A percentile compares a stretch with the other conserved stretches of the same genome.
Conservation (phyloP, 2,329 filamentous ascomycete genomes). For the Erysiphe pulchra region DNA sequence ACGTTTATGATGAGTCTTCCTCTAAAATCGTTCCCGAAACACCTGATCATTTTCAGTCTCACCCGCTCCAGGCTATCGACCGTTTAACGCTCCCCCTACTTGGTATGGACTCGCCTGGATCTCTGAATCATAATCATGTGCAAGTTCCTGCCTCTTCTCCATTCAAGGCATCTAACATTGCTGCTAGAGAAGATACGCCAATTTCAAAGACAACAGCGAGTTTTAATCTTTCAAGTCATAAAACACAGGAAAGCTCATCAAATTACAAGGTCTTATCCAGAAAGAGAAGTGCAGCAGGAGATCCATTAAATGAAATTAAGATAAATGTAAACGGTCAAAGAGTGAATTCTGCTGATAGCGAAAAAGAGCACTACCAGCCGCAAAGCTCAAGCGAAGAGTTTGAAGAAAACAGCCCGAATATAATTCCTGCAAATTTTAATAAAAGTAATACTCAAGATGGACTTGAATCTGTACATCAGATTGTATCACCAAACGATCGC, state of each 20-base stretch:
- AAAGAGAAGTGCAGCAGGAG: slow-evolving; percentile 46
- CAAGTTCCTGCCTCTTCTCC: slow-evolving; percentile 86
- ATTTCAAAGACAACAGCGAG: not conserved
- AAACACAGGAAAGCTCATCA: not conserved
- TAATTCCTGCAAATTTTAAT: slow-evolving; percentile 31
- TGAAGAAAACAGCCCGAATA: slow-evolving; percentile 23
- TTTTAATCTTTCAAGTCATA: not conserved
- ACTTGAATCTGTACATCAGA: slow-evolving; percentile 13
- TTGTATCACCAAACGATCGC: slow-evolving; percentile 16
- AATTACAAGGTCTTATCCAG: slow-evolving; percentile 15
- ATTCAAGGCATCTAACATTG: slow-evolving; percentile 2
- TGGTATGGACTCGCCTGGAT: slow-evolving; percentile 6
- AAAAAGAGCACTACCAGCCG: slow-evolving; percentile 30
- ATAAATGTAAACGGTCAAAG: slow-evolving; percentile 15
- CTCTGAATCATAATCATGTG: slow-evolving; percentile 19
- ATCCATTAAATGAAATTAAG: slow-evolving; percentile 40
- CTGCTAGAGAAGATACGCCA: not conserved
- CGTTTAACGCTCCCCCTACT: slow-evolving; percentile 12
- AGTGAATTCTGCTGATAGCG: slow-evolving; percentile 23
- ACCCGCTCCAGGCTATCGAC: slow-evolving; percentile 16
- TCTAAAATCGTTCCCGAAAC: slow-evolving; percentile 18
- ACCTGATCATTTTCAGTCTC: slow-evolving; percentile 14
- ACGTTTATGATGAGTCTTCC: slow-evolving; percentile 21
- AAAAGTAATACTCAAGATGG: slow-evolving; percentile 17
- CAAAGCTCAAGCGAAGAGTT: slow-evolving; percentile 38